Conservation (phyloP, 345 rosid species). For the Lepidium sativum region DNA sequence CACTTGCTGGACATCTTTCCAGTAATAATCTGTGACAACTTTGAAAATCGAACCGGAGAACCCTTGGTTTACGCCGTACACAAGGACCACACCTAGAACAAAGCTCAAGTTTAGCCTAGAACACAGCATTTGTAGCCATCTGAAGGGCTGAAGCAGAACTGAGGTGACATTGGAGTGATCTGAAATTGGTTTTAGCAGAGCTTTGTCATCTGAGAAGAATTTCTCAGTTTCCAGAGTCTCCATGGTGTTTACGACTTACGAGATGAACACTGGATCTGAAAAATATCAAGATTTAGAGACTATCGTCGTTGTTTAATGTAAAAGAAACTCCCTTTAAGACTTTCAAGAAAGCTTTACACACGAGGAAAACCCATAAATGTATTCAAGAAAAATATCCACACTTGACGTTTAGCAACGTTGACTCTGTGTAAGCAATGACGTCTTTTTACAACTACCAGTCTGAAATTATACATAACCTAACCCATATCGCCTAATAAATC, state of each 20-base stretch:
- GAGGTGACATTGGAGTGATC: slow-evolving; percentile 18
- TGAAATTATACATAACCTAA: neutral
- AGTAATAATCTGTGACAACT: slow-evolving; percentile 71
- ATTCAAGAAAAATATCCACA: neutral
- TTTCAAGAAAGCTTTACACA: slow-evolving; percentile 12
- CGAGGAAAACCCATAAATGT: neutral
- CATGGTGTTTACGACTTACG: slow-evolving; percentile 14
- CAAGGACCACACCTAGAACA: slow-evolving; percentile 53
- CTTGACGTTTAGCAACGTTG: neutral
- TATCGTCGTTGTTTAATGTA: slow-evolving; percentile 3
- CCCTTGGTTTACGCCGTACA: slow-evolving; percentile 73
- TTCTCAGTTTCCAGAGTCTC: slow-evolving; percentile 27
- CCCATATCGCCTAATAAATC: neutral
- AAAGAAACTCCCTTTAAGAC: neutral
- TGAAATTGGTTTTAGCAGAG: slow-evolving; percentile 19
- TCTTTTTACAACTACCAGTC: slow-evolving; percentile 13
- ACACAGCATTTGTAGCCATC: slow-evolving; percentile 67
- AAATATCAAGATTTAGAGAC: neutral
- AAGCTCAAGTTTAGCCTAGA: slow-evolving; percentile 51
- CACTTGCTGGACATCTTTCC: slow-evolving; percentile 73
- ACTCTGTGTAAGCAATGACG: slow-evolving; percentile 25
- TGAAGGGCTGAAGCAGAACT: slow-evolving; percentile 48
- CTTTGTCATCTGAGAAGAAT: slow-evolving; percentile 9
- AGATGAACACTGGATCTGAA: slow-evolving; percentile 27
- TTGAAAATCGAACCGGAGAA: slow-evolving; percentile 67